phyloP scores from a whole-genome alignment of 2,329 filamentous ascomycete species.

The Orbilia javanica region DNA sequence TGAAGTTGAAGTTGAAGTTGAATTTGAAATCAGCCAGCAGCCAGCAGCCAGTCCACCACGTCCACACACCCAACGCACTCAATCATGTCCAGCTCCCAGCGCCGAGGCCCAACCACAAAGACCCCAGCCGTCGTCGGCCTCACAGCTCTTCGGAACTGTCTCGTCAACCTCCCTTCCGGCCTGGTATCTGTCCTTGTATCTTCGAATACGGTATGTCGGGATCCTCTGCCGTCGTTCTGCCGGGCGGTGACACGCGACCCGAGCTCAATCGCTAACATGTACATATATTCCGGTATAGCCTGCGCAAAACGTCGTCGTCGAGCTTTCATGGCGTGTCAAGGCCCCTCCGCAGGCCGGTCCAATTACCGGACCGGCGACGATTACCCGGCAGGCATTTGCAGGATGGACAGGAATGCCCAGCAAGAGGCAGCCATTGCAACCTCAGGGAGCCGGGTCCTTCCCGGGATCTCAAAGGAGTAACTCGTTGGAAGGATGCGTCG shows the following conservation, averaged over 20 bases:
- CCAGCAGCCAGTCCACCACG: slow-evolving; percentile 10
- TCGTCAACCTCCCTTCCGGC: slow-evolving; percentile 89
- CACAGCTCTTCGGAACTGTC: slow-evolving; percentile 89
- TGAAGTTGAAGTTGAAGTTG: slow-evolving; percentile 1
- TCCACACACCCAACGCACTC: slow-evolving; percentile 23
- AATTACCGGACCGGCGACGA: slow-evolving; percentile 63
- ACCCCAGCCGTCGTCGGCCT: slow-evolving; percentile 86
- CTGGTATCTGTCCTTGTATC: slow-evolving; percentile 87
- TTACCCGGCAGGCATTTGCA: slow-evolving; percentile 77
- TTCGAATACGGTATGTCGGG: slow-evolving; percentile 81
- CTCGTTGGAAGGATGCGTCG: slow-evolving; percentile 61
- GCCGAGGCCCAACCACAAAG: slow-evolving; percentile 57
- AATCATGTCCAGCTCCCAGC: slow-evolving; percentile 53
- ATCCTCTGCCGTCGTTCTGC: neutral
- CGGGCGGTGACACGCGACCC: slow-evolving; percentile 32
- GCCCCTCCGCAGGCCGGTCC: slow-evolving; percentile 68
- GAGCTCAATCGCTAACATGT: slow-evolving; percentile 35
- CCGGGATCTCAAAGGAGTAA: slow-evolving; percentile 56
- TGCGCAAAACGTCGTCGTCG: slow-evolving; percentile 95
- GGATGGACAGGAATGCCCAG: slow-evolving; percentile 99
- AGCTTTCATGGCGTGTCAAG: slow-evolving; percentile 79
- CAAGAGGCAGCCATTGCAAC: slow-evolving; percentile 77
- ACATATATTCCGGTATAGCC: slow-evolving; percentile 69
- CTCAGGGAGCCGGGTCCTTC: slow-evolving; percentile 51
- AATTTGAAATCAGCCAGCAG: neutral